Evolutionary conservation across 441 rosid genomes (phyloP).

Genomic region (Hura crepitans): DNA sequence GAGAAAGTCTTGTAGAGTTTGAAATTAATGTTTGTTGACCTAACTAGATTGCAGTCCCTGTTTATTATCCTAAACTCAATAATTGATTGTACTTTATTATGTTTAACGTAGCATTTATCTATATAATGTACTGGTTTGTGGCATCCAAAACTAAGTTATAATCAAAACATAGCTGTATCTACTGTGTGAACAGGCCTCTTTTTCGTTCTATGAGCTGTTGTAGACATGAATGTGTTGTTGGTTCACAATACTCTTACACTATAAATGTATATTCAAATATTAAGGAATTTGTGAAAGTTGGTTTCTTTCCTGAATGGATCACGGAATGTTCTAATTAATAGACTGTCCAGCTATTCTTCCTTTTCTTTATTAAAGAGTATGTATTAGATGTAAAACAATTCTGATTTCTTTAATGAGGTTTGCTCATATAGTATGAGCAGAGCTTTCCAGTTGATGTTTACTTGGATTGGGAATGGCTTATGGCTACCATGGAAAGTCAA

Average conservation of each 20-base stretch:
- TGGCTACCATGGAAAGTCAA: background rate
- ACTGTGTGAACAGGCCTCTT: background rate
- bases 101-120: conserved; percentile 1
- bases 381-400: no score
- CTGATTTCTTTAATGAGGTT: no score
- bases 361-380: no score
- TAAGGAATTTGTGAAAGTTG: background rate
- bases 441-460: no score
- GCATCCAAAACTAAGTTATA: background rate
- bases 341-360: no score
- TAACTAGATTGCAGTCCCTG: conserved; percentile 32
- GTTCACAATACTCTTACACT: background rate
- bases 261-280: background rate
- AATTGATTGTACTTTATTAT: conserved; percentile 19
- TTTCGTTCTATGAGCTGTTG: background rate
- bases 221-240: background rate
- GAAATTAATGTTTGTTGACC: conserved; percentile 37
- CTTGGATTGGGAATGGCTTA: background rate
- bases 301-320: background rate
- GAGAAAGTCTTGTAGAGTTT: conserved; percentile 38
- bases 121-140: background rate
- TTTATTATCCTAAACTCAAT: conserved; percentile 23
- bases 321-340: background rate
- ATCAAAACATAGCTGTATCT: conserved; percentile 8
- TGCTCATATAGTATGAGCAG: no score